Conservation (phyloP, 208 protist species). For the Trypanosoma platydactyli region DNA sequence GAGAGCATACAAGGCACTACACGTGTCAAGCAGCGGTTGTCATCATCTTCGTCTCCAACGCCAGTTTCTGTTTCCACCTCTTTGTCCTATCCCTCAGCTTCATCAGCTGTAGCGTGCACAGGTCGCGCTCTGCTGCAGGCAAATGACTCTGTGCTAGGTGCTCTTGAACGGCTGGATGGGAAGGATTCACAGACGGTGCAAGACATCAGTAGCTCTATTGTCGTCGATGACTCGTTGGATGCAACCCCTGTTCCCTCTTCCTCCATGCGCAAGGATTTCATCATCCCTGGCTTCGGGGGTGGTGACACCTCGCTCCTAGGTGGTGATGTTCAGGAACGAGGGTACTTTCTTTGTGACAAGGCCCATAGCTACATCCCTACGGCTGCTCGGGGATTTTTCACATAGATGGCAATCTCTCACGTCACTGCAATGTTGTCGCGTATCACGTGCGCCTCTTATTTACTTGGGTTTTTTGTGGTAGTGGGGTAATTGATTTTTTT, state of each 20-base stretch:
- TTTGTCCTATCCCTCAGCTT: too few relatives aligned
- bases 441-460: constrained; percentile 7
- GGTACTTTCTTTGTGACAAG: constrained; percentile 52
- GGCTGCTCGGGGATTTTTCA: constrained; percentile 46
- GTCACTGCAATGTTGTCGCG: background rate
- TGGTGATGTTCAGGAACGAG: constrained; percentile 33
- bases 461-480: constrained; percentile 13
- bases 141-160: constrained; percentile 13
- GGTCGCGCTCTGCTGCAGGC: constrained; percentile 7
- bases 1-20: background rate
- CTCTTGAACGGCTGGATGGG: constrained; percentile 10
- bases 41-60: background rate
- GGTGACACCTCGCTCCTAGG: constrained; percentile 6
- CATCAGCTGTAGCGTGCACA: too few relatives aligned
- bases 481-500: background rate
- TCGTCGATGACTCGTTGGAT: constrained; percentile 13
- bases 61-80: too few relatives aligned
- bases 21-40: background rate
- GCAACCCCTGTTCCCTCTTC: background rate
- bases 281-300: background rate
- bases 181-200: background rate
- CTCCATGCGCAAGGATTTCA: background rate
- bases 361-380: constrained; percentile 55
- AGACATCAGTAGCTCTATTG: constrained; percentile 7
- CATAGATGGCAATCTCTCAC: constrained; percentile 17